These are phyloP conservation scores for Nemania sp. DNA, from an alignment of 2,329 filamentous ascomycete species.

Conservation along the genomic window DNA sequence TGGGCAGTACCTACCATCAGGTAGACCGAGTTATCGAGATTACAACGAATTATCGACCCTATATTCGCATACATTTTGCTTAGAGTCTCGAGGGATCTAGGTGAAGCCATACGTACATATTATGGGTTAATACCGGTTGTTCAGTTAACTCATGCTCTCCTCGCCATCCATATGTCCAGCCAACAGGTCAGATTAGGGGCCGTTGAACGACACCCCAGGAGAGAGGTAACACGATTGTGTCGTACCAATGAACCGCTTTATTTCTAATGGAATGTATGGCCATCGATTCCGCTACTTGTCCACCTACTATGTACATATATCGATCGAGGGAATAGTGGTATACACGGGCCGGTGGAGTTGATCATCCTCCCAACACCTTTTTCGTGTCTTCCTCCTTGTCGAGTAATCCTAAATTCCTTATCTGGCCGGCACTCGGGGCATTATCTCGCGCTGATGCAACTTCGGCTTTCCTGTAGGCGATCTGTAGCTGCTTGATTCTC, in stretches of 20 bases:
- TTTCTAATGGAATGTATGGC: slow-evolving; percentile 20
- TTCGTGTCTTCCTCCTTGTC: slow-evolving; percentile 85
- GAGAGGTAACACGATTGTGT: slow-evolving; percentile 2
- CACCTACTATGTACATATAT: slow-evolving; percentile 45
- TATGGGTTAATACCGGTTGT: not conserved
- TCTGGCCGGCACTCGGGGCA: slow-evolving; percentile 84
- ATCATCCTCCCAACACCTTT: slow-evolving; percentile 61
- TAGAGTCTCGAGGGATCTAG: not conserved
- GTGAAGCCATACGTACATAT: not conserved
- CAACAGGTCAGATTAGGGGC: not conserved
- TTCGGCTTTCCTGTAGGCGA: slow-evolving; percentile 85
- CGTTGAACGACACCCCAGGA: slow-evolving; percentile 7
- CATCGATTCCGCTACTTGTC: slow-evolving; percentile 40
- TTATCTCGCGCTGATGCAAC: slow-evolving; percentile 81
- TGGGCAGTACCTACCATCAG: not conserved
- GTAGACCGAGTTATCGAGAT: not conserved
- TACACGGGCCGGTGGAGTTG: slow-evolving; percentile 22
- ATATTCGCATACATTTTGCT: not conserved
- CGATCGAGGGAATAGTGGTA: slow-evolving; percentile 33
- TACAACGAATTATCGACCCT: not conserved
- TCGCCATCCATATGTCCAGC: not conserved
- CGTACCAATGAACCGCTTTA: slow-evolving; percentile 23
- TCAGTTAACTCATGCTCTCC: not conserved
- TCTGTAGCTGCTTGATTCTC: slow-evolving; percentile 81
- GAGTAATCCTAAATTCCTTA: slow-evolving; percentile 86